phyloP scores from a whole-genome alignment of 2,329 filamentous ascomycete genomes.

The Colletotrichum sp. region DNA sequence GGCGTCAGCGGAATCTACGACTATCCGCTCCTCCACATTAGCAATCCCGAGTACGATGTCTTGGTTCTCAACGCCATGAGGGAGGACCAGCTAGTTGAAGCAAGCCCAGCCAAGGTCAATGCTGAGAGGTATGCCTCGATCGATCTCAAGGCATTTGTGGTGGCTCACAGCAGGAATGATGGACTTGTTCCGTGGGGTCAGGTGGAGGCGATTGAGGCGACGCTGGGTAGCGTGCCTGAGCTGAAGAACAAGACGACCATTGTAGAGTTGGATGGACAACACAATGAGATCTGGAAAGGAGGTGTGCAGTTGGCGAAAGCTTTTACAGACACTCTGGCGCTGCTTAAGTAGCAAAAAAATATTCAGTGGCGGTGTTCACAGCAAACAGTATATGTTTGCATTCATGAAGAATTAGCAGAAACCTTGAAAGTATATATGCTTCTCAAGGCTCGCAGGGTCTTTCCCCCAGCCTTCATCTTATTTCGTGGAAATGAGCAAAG shows the following conservation, averaged over 20 bases:
- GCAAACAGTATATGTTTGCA: too few relatives aligned
- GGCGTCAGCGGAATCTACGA: constrained; percentile 73
- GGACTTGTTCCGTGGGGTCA: constrained; percentile 9
- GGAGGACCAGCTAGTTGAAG: constrained; percentile 41
- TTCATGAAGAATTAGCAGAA: too few relatives aligned
- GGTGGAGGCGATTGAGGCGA: not conserved
- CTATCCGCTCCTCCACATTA: constrained; percentile 56
- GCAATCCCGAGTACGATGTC: constrained; percentile 56
- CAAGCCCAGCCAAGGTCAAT: constrained; percentile 55
- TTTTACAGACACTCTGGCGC: not conserved
- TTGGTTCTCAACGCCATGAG: constrained; percentile 71
- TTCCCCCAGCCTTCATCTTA: too few relatives aligned
- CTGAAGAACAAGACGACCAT: not conserved
- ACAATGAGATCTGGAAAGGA: constrained; percentile 5
- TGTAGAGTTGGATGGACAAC: not conserved
- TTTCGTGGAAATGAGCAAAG: too few relatives aligned
- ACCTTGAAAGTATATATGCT: too few relatives aligned
- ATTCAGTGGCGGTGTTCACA: too few relatives aligned
- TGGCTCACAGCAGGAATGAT: constrained; percentile 12
- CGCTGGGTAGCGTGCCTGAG: not conserved
- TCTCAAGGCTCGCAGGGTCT: too few relatives aligned
- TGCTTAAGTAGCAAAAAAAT: not conserved
- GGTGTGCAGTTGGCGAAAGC: not conserved
- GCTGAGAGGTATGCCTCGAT: constrained; percentile 14
- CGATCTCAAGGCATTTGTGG: not conserved